A percentile compares a stretch with the other conserved stretches of the same genome.
Evolutionary conservation across 441 rosid genomes (phyloP).

Genomic region (Euphorbia schlechtendalii): DNA sequence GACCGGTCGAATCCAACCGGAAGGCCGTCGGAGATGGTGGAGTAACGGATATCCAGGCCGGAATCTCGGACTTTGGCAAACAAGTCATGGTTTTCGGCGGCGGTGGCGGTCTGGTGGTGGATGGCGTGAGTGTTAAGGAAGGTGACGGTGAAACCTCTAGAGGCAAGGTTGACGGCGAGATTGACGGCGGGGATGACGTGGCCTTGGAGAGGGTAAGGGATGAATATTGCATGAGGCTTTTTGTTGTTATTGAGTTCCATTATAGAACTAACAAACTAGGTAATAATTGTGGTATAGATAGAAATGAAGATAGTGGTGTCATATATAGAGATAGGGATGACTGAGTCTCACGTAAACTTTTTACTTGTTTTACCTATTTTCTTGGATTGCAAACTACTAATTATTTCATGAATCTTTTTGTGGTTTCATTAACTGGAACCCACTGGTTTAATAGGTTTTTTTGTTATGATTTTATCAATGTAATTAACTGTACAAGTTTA

Average conservation of each 20-base stretch:
- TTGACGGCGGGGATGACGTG: conserved; percentile 54
- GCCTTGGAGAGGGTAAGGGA: conserved; percentile 66
- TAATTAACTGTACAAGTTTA: too few relatives aligned
- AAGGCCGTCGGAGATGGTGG: conserved; percentile 50
- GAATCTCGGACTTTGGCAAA: conserved; percentile 35
- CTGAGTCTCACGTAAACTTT: too few relatives aligned
- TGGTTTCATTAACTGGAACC: too few relatives aligned
- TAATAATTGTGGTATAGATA: too few relatives aligned
- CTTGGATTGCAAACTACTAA: too few relatives aligned
- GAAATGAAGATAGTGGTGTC: too few relatives aligned
- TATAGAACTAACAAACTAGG: too few relatives aligned
- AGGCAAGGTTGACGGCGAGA: conserved; percentile 61
- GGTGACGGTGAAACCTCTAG: conserved; percentile 59
- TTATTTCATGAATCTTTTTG: too few relatives aligned
- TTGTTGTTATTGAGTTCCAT: not conserved
- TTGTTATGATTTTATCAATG: too few relatives aligned
- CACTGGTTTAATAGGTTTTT: too few relatives aligned
- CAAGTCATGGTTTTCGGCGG: conserved; percentile 26
- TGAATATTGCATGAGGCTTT: conserved; percentile 48
- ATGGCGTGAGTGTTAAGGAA: conserved; percentile 51
- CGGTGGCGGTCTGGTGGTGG: conserved; percentile 39
- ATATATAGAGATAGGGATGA: too few relatives aligned
- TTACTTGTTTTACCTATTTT: too few relatives aligned
- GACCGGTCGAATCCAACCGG: conserved; percentile 57
- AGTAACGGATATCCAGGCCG: conserved; percentile 49